Evolutionary conservation across 768 basidiomycete species (phyloP).

Genomic region (Tylopilus felleus): DNA sequence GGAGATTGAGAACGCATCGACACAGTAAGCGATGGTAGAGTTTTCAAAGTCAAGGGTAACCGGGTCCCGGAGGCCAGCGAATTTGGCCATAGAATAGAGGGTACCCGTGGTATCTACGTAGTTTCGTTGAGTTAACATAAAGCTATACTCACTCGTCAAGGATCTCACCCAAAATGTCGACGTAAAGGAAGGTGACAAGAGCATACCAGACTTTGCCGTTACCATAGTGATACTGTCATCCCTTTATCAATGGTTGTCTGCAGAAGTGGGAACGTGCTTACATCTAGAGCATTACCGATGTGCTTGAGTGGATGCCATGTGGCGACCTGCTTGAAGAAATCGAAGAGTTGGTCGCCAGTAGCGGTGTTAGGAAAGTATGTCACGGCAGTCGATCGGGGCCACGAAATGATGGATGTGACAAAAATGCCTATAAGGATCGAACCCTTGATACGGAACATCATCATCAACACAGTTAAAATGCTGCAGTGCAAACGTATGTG

Average conservation of each 20-base stretch:
- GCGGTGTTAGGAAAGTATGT: constrained; percentile 77
- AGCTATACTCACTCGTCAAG: background rate
- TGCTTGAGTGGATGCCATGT: constrained; percentile 62
- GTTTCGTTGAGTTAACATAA: background rate
- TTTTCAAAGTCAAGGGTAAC: constrained; percentile 85
- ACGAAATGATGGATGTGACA: constrained; percentile 80
- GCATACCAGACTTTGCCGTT: constrained; percentile 86
- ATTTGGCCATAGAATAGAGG: constrained; percentile 87
- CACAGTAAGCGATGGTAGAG: constrained; percentile 77
- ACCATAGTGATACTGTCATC: constrained; percentile 43
- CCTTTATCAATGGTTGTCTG: constrained; percentile 1
- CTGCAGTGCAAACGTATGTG: constrained; percentile 31
- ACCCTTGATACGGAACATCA: constrained; percentile 83
- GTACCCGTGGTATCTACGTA: constrained; percentile 54
- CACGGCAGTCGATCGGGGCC: constrained; percentile 79
- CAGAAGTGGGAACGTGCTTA: constrained; percentile 31
- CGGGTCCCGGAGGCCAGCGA: constrained; percentile 82
- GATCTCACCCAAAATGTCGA: constrained; percentile 70
- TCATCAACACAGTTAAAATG: constrained; percentile 70
- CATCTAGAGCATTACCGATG: constrained; percentile 66
- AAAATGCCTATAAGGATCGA: constrained; percentile 82
- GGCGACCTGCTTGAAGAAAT: constrained; percentile 83
- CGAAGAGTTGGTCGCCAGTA: constrained; percentile 67
- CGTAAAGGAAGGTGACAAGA: constrained; percentile 84
- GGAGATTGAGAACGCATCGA: constrained; percentile 77